phyloP scores from a whole-genome alignment of 2,329 filamentous ascomycete species.

The Thermothelomyces thermophilus region DNA sequence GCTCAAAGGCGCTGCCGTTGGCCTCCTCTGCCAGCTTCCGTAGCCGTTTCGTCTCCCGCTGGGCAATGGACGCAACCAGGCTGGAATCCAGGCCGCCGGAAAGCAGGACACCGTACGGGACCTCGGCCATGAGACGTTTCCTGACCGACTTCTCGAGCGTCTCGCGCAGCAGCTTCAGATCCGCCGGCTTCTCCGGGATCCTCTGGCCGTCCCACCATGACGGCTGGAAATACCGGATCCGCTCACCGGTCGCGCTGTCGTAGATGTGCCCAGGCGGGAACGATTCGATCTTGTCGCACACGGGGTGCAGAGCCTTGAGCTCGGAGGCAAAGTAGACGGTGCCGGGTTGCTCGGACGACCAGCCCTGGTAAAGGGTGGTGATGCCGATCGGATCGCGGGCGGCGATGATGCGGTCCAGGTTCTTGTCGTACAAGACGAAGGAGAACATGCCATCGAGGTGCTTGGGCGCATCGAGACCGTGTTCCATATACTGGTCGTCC shows the following conservation, averaged over 20 bases:
- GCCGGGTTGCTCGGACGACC: conserved; percentile 73
- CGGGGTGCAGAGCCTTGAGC: conserved; percentile 84
- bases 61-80: conserved; percentile 88
- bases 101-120: conserved; percentile 91
- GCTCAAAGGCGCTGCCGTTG: conserved; percentile 35
- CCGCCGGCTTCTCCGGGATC: conserved; percentile 72
- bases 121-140: conserved; percentile 97
- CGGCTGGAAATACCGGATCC: conserved; percentile 85
- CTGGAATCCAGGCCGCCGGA: conserved; percentile 96
- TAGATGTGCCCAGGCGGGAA: conserved; percentile 96
- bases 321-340: conserved; percentile 96
- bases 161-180: conserved; percentile 74
- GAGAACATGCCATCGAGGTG: conserved; percentile 99
- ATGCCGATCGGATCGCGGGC: conserved; percentile 95
- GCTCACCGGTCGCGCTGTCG: conserved; percentile 82
- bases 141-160: conserved; percentile 85
- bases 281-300: conserved; percentile 89
- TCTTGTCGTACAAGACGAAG: conserved; percentile 96
- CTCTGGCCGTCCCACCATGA: conserved; percentile 82
- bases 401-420: conserved; percentile 82
- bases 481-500: conserved; percentile 68
- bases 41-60: conserved; percentile 79
- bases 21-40: conserved; percentile 55
- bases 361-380: conserved; percentile 95
- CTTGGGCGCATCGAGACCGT: conserved; percentile 87